Evolutionary conservation across 2,329 filamentous ascomycete genomes (phyloP).

Genomic region (Cercospora sp.): DNA sequence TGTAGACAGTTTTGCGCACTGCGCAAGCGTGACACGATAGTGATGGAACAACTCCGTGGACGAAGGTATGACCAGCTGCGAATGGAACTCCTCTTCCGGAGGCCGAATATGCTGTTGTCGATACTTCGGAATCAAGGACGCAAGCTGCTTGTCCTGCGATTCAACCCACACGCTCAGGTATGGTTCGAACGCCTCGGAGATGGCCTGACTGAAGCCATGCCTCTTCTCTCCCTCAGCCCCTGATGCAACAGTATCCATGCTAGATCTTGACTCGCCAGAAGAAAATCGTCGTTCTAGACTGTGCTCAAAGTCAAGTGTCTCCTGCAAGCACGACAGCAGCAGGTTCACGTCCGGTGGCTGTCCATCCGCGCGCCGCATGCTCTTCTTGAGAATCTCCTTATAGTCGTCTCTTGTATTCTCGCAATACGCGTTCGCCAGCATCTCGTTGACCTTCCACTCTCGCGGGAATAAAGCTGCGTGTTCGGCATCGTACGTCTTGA

Average conservation of each 20-base stretch:
- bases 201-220: constrained; percentile 80
- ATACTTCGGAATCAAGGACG: constrained; percentile 82
- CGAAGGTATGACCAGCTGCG: constrained; percentile 84
- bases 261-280: constrained; percentile 61
- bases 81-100: constrained; percentile 85
- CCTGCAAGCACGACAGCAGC: constrained; percentile 82
- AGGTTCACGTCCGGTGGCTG: constrained; percentile 86
- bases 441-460: constrained; percentile 87
- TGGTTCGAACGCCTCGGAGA: constrained; percentile 95
- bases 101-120: constrained; percentile 77
- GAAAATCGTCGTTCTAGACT: constrained; percentile 81
- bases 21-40: constrained; percentile 86
- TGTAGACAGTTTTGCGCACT: constrained; percentile 94
- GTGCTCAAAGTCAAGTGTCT: constrained; percentile 96
- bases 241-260: constrained; percentile 78
- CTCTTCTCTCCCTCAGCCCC: constrained; percentile 67
- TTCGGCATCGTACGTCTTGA: constrained; percentile 94
- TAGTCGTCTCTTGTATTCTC: constrained; percentile 95
- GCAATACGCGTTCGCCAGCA: constrained; percentile 87
- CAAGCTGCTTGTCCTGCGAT: constrained; percentile 86
- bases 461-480: constrained; percentile 84
- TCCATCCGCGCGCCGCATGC: constrained; percentile 75
- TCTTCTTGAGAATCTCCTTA: constrained; percentile 84
- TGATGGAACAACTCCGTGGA: constrained; percentile 97
- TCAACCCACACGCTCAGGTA: constrained; percentile 98